These are phyloP conservation scores for Xanthoceras sorbifolium DNA, from an alignment of 345 rosid genomes.

Conservation along the genomic window DNA sequence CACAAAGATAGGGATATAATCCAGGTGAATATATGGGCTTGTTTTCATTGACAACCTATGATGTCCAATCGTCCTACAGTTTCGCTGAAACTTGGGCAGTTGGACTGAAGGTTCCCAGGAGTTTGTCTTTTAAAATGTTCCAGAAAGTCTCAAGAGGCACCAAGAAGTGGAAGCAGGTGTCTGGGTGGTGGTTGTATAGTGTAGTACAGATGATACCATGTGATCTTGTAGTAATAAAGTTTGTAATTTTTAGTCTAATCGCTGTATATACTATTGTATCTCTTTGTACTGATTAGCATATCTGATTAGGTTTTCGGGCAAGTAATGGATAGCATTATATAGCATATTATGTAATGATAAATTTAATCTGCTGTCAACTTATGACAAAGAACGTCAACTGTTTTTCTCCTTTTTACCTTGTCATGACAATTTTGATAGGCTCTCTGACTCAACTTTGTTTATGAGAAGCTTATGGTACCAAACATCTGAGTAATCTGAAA, in stretches of 20 bases:
- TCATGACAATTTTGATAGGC: neutral
- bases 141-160: constrained; percentile 3
- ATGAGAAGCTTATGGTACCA: neutral
- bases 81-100: neutral
- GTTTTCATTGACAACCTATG: constrained; percentile 7
- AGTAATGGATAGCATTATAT: neutral
- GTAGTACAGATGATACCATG: constrained; percentile 5
- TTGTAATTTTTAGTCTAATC: neutral
- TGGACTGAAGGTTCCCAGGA: constrained; percentile 11
- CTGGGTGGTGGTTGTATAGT: constrained; percentile 31
- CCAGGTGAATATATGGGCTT: neutral
- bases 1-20: neutral
- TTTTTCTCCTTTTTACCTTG: constrained; percentile 4
- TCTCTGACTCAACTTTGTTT: neutral
- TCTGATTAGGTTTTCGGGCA: neutral
- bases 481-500: neutral
- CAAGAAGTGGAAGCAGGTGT: constrained; percentile 13
- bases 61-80: constrained; percentile 8
- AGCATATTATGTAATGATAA: constrained; percentile 19
- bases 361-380: neutral
- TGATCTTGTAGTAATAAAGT: constrained; percentile 28
- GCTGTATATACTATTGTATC: constrained; percentile 34
- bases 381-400: neutral
- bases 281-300: constrained; percentile 10
- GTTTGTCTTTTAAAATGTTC: constrained; percentile 16